Conservation (phyloP, 176 grass and related monocot species). For the Melocanna baccifera region DNA sequence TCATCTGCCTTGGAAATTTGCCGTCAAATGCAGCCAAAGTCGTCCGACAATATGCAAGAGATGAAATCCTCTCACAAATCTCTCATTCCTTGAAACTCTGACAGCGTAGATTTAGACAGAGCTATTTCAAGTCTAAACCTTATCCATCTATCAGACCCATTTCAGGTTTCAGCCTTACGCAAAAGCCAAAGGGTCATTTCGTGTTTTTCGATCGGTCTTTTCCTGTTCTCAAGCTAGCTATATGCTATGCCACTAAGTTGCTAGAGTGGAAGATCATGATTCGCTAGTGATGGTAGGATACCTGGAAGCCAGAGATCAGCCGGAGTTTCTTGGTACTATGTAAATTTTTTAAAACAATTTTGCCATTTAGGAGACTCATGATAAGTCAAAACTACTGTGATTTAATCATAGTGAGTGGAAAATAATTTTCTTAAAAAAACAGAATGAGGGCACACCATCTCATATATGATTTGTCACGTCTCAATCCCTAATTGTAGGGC, state of each 20-base stretch:
- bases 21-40: neutral
- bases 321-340: neutral
- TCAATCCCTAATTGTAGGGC: neutral
- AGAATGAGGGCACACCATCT: neutral
- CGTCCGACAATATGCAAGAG: neutral
- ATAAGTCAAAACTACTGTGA: neutral
- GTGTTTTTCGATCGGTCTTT: neutral
- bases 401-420: neutral
- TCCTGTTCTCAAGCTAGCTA: neutral
- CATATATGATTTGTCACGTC: neutral
- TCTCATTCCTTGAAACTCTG: neutral
- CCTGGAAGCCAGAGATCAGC: neutral
- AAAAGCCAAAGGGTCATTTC: neutral
- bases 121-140: neutral
- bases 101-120: neutral
- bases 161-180: neutral
- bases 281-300: neutral
- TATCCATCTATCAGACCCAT: neutral
- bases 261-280: neutral
- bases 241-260: neutral
- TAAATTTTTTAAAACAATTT: neutral
- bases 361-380: neutral
- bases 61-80: neutral
- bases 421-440: neutral
- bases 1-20: too few relatives aligned